These are phyloP conservation scores for Aspergillus uvarum DNA, from an alignment of 2,329 filamentous ascomycete genomes.

Conservation along the genomic window DNA sequence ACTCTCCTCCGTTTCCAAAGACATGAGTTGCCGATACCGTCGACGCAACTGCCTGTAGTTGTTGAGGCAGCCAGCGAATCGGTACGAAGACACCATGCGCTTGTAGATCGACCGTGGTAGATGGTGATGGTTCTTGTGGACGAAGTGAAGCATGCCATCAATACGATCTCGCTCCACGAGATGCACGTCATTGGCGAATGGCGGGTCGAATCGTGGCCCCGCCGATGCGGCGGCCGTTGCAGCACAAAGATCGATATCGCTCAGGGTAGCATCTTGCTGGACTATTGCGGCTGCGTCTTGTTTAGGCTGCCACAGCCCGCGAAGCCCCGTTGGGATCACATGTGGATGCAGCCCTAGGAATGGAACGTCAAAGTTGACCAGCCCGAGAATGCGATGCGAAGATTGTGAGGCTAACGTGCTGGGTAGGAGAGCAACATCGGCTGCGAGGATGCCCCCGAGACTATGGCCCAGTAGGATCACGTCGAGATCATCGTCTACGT, in stretches of 20 bases:
- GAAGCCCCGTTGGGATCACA: constrained; percentile 76
- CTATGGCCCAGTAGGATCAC: constrained; percentile 82
- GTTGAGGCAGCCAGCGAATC: background rate
- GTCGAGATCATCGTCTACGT: constrained; percentile 72
- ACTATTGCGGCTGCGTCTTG: background rate
- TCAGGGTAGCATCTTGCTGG: too few relatives aligned
- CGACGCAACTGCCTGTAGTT: background rate
- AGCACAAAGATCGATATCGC: too few relatives aligned
- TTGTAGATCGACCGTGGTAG: background rate
- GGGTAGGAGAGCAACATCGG: constrained; percentile 69
- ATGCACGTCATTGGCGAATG: background rate
- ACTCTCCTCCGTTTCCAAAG: background rate
- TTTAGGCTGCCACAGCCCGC: constrained; percentile 64
- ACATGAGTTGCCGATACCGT: background rate
- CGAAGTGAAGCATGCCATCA: background rate
- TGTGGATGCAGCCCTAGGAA: constrained; percentile 87
- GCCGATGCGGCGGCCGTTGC: background rate
- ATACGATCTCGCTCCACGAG: background rate
- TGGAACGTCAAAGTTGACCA: constrained; percentile 79
- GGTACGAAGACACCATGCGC: background rate
- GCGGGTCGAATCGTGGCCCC: background rate
- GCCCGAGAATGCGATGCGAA: constrained; percentile 65
- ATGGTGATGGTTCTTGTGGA: background rate
- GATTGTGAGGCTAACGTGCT: background rate
- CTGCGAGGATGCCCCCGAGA: constrained; percentile 81